Evolutionary conservation across 2,329 filamentous ascomycete species (phyloP).

Genomic region (Macrophomina tecta): DNA sequence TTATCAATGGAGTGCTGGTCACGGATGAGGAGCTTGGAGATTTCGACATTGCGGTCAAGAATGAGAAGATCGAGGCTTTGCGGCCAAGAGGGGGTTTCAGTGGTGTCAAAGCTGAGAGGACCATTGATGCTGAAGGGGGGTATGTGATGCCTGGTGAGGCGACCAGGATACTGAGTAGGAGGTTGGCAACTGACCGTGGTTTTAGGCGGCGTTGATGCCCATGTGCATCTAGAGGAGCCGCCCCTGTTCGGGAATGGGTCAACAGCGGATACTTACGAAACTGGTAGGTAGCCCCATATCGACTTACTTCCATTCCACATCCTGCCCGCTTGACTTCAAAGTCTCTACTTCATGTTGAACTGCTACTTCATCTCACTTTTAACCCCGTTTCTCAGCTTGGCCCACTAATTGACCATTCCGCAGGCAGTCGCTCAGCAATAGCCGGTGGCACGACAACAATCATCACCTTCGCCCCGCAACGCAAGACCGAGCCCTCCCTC

Average conservation of each 20-base stretch:
- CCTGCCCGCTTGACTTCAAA: too few species aligned
- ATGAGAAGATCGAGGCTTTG: slow-evolving; percentile 33
- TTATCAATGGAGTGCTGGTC: slow-evolving; percentile 52
- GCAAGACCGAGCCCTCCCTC: slow-evolving; percentile 52
- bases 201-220: slow-evolving; percentile 49
- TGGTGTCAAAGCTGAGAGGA: slow-evolving; percentile 38
- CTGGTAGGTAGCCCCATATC: slow-evolving; percentile 31
- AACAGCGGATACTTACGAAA: slow-evolving; percentile 49
- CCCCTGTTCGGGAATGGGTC: slow-evolving; percentile 52
- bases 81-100: slow-evolving; percentile 48
- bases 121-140: slow-evolving; percentile 53
- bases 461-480: slow-evolving; percentile 56
- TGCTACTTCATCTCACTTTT: too few species aligned
- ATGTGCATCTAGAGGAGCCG: slow-evolving; percentile 55
- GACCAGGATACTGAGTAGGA: slow-evolving; percentile 15
- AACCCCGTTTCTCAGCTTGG: neutral
- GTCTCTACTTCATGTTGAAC: too few species aligned
- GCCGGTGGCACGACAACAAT: slow-evolving; percentile 58
- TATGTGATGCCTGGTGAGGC: slow-evolving; percentile 46
- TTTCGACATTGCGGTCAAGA: slow-evolving; percentile 52
- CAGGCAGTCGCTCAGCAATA: slow-evolving; percentile 51
- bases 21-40: slow-evolving; percentile 47
- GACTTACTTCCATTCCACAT: neutral
- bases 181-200: slow-evolving; percentile 34
- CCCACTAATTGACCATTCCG: neutral